Percentiles rank a stretch among this genome's conserved stretches.
phyloP scores from a whole-genome alignment of 2,329 filamentous ascomycete species.

The Juglanconis sp. region DNA sequence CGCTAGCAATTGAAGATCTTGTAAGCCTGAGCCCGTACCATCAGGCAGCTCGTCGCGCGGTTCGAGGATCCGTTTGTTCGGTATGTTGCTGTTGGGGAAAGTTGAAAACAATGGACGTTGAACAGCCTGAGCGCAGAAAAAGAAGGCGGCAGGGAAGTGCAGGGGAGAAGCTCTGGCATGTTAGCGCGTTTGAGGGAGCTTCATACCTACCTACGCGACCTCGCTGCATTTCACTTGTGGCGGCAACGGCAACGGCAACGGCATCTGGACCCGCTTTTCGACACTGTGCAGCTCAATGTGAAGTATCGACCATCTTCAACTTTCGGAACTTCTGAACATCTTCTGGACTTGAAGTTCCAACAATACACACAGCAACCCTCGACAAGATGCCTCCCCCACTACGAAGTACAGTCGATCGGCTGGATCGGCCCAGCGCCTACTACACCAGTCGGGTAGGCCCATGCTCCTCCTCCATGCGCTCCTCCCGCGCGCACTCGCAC shows the following conservation, averaged over 20 bases:
- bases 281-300: neutral
- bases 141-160: slow-evolving; percentile 5
- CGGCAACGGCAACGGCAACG: neutral
- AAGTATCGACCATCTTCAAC: neutral
- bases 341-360: too few species aligned
- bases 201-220: neutral
- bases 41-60: neutral
- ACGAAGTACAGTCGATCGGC: slow-evolving; percentile 78
- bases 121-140: slow-evolving; percentile 5
- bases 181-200: slow-evolving; percentile 17
- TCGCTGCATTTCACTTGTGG: neutral
- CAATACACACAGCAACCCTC: slow-evolving; percentile 7
- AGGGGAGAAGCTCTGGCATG: slow-evolving; percentile 12
- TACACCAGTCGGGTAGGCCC: slow-evolving; percentile 72
- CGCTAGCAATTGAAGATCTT: slow-evolving; percentile 2
- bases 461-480: slow-evolving; percentile 15
- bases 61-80: neutral
- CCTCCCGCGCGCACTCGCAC: neutral
- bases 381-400: slow-evolving; percentile 42
- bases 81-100: too few species aligned
- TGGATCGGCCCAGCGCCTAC: slow-evolving; percentile 94
- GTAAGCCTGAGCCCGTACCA: slow-evolving; percentile 1
- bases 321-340: neutral
- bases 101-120: neutral
- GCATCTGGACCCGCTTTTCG: slow-evolving; percentile 6